Conservation (phyloP, 345 rosid genomes). For the Dovyalis caffra region DNA sequence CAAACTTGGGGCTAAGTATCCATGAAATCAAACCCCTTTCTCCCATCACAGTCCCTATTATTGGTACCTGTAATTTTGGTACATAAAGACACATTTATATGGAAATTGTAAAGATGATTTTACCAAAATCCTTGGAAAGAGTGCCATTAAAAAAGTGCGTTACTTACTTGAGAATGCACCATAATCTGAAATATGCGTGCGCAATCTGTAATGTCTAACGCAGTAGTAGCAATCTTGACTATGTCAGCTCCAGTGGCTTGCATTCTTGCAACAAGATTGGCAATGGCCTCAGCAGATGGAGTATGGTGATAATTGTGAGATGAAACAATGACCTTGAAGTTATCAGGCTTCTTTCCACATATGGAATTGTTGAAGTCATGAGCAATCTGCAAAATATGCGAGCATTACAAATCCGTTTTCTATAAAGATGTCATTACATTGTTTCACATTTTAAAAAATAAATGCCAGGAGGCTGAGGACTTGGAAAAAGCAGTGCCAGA, state of each 20-base stretch:
- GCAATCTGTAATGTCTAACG: slow-evolving; percentile 48
- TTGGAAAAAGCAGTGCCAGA: slow-evolving; percentile 10
- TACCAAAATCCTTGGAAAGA: no score
- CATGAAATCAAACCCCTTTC: slow-evolving; percentile 62
- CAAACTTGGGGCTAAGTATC: slow-evolving; percentile 52
- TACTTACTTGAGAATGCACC: slow-evolving; percentile 51
- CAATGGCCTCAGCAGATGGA: slow-evolving; percentile 49
- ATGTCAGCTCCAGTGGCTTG: slow-evolving; percentile 64
- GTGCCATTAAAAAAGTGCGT: not conserved
- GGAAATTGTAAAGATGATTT: not conserved
- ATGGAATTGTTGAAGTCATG: slow-evolving; percentile 39
- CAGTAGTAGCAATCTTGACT: slow-evolving; percentile 57
- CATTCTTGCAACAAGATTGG: slow-evolving; percentile 47
- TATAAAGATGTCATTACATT: no score
- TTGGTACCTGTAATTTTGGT: slow-evolving; percentile 45
- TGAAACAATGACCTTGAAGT: slow-evolving; percentile 51
- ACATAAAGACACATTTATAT: no score
- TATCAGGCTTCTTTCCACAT: slow-evolving; percentile 47
- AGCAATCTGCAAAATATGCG: slow-evolving; percentile 41
- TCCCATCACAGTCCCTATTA: slow-evolving; percentile 56
- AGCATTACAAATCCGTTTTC: no score
- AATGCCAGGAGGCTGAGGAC: slow-evolving; percentile 5
- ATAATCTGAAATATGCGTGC: slow-evolving; percentile 48
- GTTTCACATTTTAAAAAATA: no score
- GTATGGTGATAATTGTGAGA: slow-evolving; percentile 54